Percentiles rank a stretch among this genome's conserved stretches.
Conservation (phyloP, 2,329 filamentous ascomycete genomes). For the Geosmithia flava region DNA sequence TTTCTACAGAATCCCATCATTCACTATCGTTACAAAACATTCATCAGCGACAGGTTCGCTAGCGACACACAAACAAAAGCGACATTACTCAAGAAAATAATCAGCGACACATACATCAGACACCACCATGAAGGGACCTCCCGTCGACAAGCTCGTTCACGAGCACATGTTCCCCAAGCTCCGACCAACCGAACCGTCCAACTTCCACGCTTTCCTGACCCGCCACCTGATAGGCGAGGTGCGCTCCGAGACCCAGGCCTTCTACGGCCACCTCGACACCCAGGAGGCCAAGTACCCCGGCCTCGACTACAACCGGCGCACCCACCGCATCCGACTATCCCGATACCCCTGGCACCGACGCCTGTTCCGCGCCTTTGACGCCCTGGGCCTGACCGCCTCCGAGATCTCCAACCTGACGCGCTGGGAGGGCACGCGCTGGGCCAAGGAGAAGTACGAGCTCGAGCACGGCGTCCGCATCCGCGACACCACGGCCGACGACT, state of each 20-base stretch:
- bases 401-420: conserved; percentile 64
- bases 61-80: no score
- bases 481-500: conserved; percentile 60
- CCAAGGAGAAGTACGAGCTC: conserved; percentile 65
- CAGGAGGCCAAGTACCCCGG: conserved; percentile 73
- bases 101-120: no score
- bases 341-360: conserved; percentile 67
- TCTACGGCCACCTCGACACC: conserved; percentile 69
- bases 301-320: conserved; percentile 62
- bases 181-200: conserved; percentile 54
- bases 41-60: no score
- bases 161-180: conserved; percentile 60
- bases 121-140: conserved; percentile 55
- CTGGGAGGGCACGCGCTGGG: conserved; percentile 78
- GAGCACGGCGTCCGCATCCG: conserved; percentile 58
- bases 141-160: conserved; percentile 63
- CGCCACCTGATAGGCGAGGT: conserved; percentile 65
- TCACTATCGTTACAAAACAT: no score
- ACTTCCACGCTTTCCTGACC: conserved; percentile 58
- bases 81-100: no score
- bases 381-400: conserved; percentile 50
- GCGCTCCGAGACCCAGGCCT: conserved; percentile 64
- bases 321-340: conserved; percentile 65
- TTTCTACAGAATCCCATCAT: no score
- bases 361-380: conserved; percentile 66